These are phyloP conservation scores for Ophiostoma himal-ulmi DNA, from an alignment of 2,329 filamentous ascomycete species.

Conservation along the genomic window DNA sequence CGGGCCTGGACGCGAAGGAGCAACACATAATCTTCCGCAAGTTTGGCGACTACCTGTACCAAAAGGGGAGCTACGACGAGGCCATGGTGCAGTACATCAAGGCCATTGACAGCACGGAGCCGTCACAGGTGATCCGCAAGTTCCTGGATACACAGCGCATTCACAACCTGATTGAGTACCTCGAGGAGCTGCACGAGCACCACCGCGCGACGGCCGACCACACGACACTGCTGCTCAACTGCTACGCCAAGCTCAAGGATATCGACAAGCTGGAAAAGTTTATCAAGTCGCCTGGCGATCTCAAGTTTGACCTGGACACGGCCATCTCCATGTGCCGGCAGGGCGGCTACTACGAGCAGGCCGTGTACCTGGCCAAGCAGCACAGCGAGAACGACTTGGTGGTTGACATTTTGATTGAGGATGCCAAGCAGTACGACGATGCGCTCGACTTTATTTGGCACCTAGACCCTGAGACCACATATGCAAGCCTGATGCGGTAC, in stretches of 20 bases:
- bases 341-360: conserved; percentile 94
- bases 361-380: conserved; percentile 88
- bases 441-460: conserved; percentile 89
- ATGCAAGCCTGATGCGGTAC: conserved; percentile 89
- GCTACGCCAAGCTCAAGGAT: conserved; percentile 96
- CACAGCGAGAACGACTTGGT: conserved; percentile 91
- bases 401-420: conserved; percentile 91
- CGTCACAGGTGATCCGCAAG: conserved; percentile 91
- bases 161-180: conserved; percentile 92
- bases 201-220: conserved; percentile 91
- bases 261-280: conserved; percentile 94
- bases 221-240: conserved; percentile 89
- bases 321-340: conserved; percentile 97
- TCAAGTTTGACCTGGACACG: conserved; percentile 95
- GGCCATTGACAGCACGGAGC: conserved; percentile 92
- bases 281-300: conserved; percentile 88
- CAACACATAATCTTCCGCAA: conserved; percentile 89
- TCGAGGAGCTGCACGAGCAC: conserved; percentile 93
- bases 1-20: conserved; percentile 70
- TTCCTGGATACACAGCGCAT: conserved; percentile 96
- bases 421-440: conserved; percentile 83
- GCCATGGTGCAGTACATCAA: conserved; percentile 99
- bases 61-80: conserved; percentile 91
- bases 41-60: conserved; percentile 91
- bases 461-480: conserved; percentile 72